These are phyloP conservation scores for Verticillium longisporum DNA, from an alignment of 2,329 filamentous ascomycete genomes.

Conservation along the genomic window DNA sequence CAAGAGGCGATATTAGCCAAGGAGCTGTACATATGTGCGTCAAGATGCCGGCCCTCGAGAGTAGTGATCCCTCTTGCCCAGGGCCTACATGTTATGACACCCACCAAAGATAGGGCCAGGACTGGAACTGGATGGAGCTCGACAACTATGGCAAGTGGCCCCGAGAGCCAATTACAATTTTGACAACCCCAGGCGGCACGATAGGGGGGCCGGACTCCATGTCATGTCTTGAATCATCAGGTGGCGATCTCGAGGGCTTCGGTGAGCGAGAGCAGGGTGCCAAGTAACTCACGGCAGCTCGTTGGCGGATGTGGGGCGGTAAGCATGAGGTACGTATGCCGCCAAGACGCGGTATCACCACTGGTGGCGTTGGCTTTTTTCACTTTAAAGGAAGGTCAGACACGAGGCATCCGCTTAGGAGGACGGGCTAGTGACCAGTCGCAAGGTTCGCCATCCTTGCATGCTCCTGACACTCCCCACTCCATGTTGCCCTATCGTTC, in stretches of 20 bases:
- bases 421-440: neutral
- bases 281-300: neutral
- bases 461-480: neutral
- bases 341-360: slow-evolving; percentile 4
- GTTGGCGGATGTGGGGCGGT: neutral
- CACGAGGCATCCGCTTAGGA: neutral
- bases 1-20: neutral
- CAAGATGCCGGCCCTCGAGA: neutral
- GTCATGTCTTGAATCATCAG: neutral
- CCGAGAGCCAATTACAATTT: neutral
- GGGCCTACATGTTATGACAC: neutral
- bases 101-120: neutral
- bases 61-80: neutral
- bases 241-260: slow-evolving; percentile 1
- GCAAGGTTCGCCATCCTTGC: neutral
- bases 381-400: slow-evolving; percentile 1
- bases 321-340: slow-evolving; percentile 1
- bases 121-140: too few relatives aligned
- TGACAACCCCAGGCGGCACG: neutral
- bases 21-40: neutral
- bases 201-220: neutral
- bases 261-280: neutral
- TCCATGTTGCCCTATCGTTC: neutral
- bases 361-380: slow-evolving; percentile 2
- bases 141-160: neutral